phyloP scores from a whole-genome alignment of 352 stramenopile genomes.

The Phytopythium vexans region DNA sequence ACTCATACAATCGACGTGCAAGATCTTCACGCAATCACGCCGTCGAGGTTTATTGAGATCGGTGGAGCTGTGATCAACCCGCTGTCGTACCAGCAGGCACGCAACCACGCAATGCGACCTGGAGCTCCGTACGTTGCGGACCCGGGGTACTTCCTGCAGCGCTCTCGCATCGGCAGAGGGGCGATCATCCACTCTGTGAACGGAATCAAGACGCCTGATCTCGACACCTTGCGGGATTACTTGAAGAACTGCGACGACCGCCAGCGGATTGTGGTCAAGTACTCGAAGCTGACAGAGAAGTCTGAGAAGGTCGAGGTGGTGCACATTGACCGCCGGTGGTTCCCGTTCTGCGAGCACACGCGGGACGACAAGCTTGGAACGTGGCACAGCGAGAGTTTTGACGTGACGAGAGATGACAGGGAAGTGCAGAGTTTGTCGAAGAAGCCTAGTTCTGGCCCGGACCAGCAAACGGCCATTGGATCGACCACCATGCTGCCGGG shows the following conservation, averaged over 20 bases:
- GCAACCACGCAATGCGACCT: conserved; percentile 72
- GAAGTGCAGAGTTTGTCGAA: background rate
- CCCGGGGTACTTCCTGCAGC: conserved; percentile 88
- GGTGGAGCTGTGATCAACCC: conserved; percentile 86
- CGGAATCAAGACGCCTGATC: conserved; percentile 74
- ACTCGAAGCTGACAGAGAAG: conserved; percentile 71
- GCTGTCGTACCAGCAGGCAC: conserved; percentile 88
- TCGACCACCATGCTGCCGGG: conserved; percentile 79
- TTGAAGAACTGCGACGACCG: conserved; percentile 72
- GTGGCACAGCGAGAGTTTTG: conserved; percentile 75
- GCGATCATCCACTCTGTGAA: conserved; percentile 88
- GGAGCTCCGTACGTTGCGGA: conserved; percentile 83
- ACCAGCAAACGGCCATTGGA: conserved; percentile 35
- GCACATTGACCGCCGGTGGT: conserved; percentile 91
- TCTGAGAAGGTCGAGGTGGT: conserved; percentile 82
- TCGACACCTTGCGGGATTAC: conserved; percentile 84
- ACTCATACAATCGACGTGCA: conserved; percentile 65
- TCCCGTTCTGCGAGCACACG: conserved; percentile 82
- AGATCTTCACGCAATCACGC: conserved; percentile 84
- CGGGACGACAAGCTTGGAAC: conserved; percentile 74
- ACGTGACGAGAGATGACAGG: conserved; percentile 10
- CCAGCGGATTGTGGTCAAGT: conserved; percentile 84
- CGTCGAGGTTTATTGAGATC: conserved; percentile 84
- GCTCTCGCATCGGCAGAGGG: conserved; percentile 78
- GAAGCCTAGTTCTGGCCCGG: conserved; percentile 8